These are phyloP conservation scores for Amauroascus niger DNA, from an alignment of 2,329 filamentous ascomycete species.

Conservation along the genomic window DNA sequence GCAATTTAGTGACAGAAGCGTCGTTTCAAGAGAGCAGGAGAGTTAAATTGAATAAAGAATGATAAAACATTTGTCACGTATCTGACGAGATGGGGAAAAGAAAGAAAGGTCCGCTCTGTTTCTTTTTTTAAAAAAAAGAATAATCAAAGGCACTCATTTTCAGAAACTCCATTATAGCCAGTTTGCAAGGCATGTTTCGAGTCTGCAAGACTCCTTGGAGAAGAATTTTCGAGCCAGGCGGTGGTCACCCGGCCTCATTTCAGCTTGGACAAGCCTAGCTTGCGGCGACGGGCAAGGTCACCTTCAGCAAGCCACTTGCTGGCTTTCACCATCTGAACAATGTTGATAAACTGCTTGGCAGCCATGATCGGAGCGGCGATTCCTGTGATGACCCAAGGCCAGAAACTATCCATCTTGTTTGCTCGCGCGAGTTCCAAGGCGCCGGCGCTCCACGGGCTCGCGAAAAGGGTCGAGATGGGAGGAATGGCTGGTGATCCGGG, in stretches of 20 bases:
- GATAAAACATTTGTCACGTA: too few species aligned
- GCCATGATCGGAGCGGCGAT: conserved; percentile 80
- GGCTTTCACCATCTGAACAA: conserved; percentile 88
- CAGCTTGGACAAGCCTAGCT: conserved; percentile 31
- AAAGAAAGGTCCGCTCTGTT: too few species aligned
- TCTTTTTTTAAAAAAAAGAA: too few species aligned
- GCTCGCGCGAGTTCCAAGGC: conserved; percentile 86
- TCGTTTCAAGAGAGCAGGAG: neutral
- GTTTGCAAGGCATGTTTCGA: neutral
- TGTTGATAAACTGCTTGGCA: conserved; percentile 86
- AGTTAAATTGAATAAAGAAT: neutral
- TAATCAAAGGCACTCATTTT: too few species aligned
- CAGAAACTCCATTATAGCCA: neutral
- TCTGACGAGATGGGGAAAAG: too few species aligned
- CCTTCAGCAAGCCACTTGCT: conserved; percentile 87
- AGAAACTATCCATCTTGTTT: conserved; percentile 76
- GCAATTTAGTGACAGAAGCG: neutral
- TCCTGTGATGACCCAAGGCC: conserved; percentile 70
- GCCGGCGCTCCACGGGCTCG: conserved; percentile 81
- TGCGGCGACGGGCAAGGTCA: conserved; percentile 59
- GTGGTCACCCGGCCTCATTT: conserved; percentile 19
- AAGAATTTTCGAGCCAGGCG: neutral
- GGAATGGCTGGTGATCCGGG: conserved; percentile 60
- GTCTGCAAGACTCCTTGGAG: neutral
- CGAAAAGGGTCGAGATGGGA: conserved; percentile 64